These are phyloP conservation scores for Linderina pennispora DNA, from an alignment of 192 early-diverging fungal genomes.

Conservation along the genomic window DNA sequence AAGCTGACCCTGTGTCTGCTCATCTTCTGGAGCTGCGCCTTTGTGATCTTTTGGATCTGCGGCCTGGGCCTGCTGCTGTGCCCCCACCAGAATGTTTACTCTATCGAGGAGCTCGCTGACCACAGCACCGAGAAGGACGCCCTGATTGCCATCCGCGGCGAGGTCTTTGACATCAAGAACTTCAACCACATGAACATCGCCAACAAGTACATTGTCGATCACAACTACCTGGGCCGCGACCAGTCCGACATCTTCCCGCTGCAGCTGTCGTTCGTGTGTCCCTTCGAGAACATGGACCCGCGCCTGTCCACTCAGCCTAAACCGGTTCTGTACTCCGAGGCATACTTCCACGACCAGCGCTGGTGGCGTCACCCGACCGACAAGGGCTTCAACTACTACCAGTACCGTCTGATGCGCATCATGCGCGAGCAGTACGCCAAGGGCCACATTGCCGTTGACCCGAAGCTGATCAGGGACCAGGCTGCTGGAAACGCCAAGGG, in stretches of 20 bases:
- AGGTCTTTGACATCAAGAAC: conserved; percentile 68
- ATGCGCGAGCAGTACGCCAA: conserved; percentile 60
- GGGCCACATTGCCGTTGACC: conserved; percentile 55
- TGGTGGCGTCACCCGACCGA: conserved; percentile 45
- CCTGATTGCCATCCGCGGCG: conserved; percentile 64
- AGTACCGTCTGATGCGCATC: conserved; percentile 52
- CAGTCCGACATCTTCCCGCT: conserved; percentile 64
- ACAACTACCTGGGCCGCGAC: conserved; percentile 61
- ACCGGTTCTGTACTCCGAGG: conserved; percentile 51
- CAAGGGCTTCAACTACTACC: conserved; percentile 61
- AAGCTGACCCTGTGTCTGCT: conserved; percentile 84
- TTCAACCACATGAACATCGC: conserved; percentile 51
- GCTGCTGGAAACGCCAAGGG: conserved; percentile 33
- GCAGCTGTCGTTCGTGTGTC: conserved; percentile 51
- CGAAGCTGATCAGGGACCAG: conserved; percentile 45
- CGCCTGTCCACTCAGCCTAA: conserved; percentile 44
- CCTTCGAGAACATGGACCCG: conserved; percentile 48
- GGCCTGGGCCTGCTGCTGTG: conserved; percentile 65
- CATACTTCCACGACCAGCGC: conserved; percentile 63
- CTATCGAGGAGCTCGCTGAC: conserved; percentile 53
- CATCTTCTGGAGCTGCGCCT: conserved; percentile 64
- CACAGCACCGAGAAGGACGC: conserved; percentile 53
- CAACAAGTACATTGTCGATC: conserved; percentile 40
- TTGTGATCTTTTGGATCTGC: conserved; percentile 81
- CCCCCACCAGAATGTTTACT: conserved; percentile 66